Percentiles rank a stretch among this genome's conserved stretches.
These are phyloP conservation scores for Lecanicillium sp. DNA, from an alignment of 2,329 filamentous ascomycete genomes.

Conservation along the genomic window DNA sequence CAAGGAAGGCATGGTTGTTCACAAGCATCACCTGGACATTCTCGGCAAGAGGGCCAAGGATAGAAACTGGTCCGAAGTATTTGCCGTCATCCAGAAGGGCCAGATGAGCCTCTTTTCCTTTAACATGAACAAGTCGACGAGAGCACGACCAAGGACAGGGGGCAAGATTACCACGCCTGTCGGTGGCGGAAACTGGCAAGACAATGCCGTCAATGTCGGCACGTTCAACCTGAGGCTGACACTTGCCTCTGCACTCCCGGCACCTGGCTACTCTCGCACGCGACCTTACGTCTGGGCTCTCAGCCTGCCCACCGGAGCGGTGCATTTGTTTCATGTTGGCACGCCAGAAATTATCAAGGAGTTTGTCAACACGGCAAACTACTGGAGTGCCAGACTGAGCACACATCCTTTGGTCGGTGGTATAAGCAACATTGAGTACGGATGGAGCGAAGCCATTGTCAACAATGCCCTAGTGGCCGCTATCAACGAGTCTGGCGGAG, in stretches of 20 bases:
- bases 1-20: conserved; percentile 91
- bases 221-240: conserved; percentile 86
- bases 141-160: conserved; percentile 44
- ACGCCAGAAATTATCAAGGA: conserved; percentile 92
- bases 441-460: conserved; percentile 84
- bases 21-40: conserved; percentile 92
- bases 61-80: conserved; percentile 88
- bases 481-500: conserved; percentile 38
- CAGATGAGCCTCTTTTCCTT: conserved; percentile 94
- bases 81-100: conserved; percentile 92
- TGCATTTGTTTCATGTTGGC: conserved; percentile 97
- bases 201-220: conserved; percentile 85
- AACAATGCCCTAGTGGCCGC: conserved; percentile 47
- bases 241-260: conserved; percentile 80
- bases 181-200: conserved; percentile 96
- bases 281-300: conserved; percentile 92
- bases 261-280: conserved; percentile 86
- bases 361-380: conserved; percentile 91
- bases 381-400: conserved; percentile 91
- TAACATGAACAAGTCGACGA: conserved; percentile 67
- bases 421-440: conserved; percentile 95
- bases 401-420: conserved; percentile 90
- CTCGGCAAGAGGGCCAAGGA: conserved; percentile 90
- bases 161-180: conserved; percentile 56
- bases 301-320: conserved; percentile 82